Conservation (phyloP, 257 asterid species). For the Capsicum pubescens region DNA sequence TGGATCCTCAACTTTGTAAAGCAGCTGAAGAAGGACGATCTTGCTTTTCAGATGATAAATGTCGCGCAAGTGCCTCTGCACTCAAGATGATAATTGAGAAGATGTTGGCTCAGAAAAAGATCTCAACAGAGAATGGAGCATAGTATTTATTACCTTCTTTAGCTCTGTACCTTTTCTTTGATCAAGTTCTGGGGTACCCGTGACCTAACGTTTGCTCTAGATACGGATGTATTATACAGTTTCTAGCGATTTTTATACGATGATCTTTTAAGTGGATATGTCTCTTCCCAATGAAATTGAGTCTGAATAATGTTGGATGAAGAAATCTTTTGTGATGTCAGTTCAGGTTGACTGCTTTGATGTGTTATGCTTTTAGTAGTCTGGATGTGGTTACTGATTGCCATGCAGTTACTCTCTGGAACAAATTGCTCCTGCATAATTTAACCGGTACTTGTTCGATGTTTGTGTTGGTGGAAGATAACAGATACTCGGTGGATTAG, state of each 20-base stretch:
- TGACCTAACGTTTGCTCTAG: neutral
- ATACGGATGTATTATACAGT: neutral
- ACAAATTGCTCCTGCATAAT: neutral
- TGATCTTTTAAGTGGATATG: neutral
- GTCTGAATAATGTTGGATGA: neutral
- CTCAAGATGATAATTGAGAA: constrained; percentile 62
- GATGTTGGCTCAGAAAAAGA: constrained; percentile 50
- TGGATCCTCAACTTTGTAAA: constrained; percentile 87
- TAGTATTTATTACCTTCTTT: neutral
- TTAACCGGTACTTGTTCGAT: neutral
- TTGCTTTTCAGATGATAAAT: constrained; percentile 67
- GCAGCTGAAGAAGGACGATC: constrained; percentile 96
- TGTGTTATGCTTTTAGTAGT: neutral
- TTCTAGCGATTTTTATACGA: neutral
- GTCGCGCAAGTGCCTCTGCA: constrained; percentile 66
- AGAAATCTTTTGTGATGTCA: neutral
- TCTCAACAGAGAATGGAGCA: constrained; percentile 46
- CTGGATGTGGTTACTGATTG: neutral
- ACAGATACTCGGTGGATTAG: neutral
- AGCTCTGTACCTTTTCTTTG: neutral
- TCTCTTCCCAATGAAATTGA: neutral
- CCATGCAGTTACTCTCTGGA: neutral
- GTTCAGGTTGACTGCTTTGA: neutral
- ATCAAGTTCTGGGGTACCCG: neutral
- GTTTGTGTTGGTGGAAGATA: neutral